Evolutionary conservation across 2,329 filamentous ascomycete genomes (phyloP), one percentile per base, ranked within the genome.

Genomic region (Dactylellina haptotyla): DNA sequence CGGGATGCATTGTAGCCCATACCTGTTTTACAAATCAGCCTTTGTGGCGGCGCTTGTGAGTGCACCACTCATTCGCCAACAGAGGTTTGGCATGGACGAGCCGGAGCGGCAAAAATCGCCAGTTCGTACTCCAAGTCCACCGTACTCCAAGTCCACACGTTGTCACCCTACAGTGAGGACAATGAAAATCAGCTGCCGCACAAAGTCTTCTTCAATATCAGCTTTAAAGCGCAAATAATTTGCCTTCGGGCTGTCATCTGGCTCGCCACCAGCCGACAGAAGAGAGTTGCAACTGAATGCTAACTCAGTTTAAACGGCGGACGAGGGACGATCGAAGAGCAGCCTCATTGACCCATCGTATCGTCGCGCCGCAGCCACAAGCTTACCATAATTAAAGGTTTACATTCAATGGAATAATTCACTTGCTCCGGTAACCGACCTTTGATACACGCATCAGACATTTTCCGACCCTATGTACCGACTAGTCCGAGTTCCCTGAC

Each of bases 331-430:
- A n/a, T n/a, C n/a, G n/a, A n/a, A n/a, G 59, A 62, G 53, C 32
- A 45, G 18, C 46, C 62, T n/a, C 9, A 46, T 53, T n/a, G 45
- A 54, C 20, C 45, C 48, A 20, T 63, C 58, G 57, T 50, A 57
- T 70, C 59, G 59, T 59, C 59, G 61, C 67, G 43, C 41, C 30
- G 30, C 58, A 26, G 43, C 59, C 51, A 64, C 57, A 51, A 39
- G 30, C 30, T 37, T 54, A 4, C 32, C 18, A 39, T 53, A 64
- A 18, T 37, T 43, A 51, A 71, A 56, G 32, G 10, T 43, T 51
- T 56, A 25, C 34, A 12, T 30, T 25, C 41, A 26, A 14, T 58
- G 58, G 14, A 51, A 39, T 39, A 64, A 43, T 54, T 51, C 32
- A 53, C 37, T 51, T 43, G 28, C 28, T 51, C 56, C 50, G 43